Base-by-base conservation (phyloP, 345 rosid species). In the Abelmoschus esculentus region DNA sequence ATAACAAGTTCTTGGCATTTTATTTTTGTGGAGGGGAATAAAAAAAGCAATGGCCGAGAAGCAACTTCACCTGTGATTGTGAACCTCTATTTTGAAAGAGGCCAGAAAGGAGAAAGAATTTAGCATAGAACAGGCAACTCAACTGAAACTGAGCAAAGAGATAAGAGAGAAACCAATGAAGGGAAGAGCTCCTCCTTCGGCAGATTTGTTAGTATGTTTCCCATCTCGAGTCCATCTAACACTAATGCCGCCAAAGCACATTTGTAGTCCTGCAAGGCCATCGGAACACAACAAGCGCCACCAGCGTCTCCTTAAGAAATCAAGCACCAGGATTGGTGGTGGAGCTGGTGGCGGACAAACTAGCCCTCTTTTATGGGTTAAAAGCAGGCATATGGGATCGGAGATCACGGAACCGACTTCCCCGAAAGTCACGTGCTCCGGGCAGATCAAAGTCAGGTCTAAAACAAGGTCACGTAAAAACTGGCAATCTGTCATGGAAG, bases 381-480 rank as follows among this genome's bases (percentile, higher is more conserved):
- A 86, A 72, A 72, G 38, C 73, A 89, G 83, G 82, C 86, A 80
- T 29, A 78, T 82, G 73, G 89, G 83, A 0, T 72, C 81, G 1
- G 90, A 72, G 74, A 82, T 73, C 18, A 69, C 83, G 9, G 97
- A 93, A 57, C 98, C 98, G 0, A 90, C 91, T 6, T 93, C 98
- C 6, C 97, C 98, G 0, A 85, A 89, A 73, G 96, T 93, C 22
- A 93, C 93, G 1, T 93, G 98, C 44, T 90, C 91, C 3, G 98
- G 98, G 34, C 93, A 93, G 87, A 89, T 93, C 85, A 93, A 87
- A 82, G 91, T 90, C n/a, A 76, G 86, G 71, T 87, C 86, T 15
- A 85, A 86, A 66, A 73, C 80, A 6, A 73, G 80, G 26, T 46
- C 89, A 38, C 78, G 90, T 74, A 90, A 84, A 86, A 90, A 79